Base-by-base conservation (phyloP, 2,329 filamentous ascomycete genomes). In the Talaromyces rugulosus region DNA sequence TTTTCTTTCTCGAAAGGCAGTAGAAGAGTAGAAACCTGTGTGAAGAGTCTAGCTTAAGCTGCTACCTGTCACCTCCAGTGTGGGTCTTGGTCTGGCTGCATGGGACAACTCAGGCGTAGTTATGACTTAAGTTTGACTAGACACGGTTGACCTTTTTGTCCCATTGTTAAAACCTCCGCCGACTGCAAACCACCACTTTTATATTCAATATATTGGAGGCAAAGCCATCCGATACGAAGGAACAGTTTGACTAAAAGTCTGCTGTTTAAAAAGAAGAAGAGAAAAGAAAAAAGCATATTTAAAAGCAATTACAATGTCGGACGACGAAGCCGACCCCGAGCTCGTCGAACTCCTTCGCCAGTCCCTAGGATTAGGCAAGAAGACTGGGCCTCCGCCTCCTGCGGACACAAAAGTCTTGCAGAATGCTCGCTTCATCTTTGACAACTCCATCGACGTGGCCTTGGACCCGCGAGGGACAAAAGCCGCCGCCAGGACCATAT, bases 361-460 rank as follows among this genome's bases (percentile, higher is more conserved):
- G 74, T 91, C 92, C 65, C 83, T 96, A 23, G 85, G 85, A 52
- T 77, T 89, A 59, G 57, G 61, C 57, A 62, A 59, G 44, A 62
- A 62, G 44, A 85, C 87, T 59, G 84, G 84, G 61, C 78, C 81
- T 23, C 77, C 84, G 23, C 83, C 74, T 5, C 77, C 88, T 27
- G 85, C 89, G 23, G 90, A 94, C 69, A 96, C 91, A 5, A 90
- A 88, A 57, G 92, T 98, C 47, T 84, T 98, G 4, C 82, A 91
- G 66, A 85, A 87, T 65, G 93, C 93, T 52, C 88, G 96, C 76
- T 91, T 89, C 77, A 88, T 98, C 70, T 96, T 90, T 78, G 87
- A 96, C 79, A 95, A 97, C 77, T 86, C 91, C 65, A 92, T 96
- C 73, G 95, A 99, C 73, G 92, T 99, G 36, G 91, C 92, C 11